phyloP scores from a whole-genome alignment of 2,329 filamentous ascomycete genomes.

The Geoglossum cookeanum region DNA sequence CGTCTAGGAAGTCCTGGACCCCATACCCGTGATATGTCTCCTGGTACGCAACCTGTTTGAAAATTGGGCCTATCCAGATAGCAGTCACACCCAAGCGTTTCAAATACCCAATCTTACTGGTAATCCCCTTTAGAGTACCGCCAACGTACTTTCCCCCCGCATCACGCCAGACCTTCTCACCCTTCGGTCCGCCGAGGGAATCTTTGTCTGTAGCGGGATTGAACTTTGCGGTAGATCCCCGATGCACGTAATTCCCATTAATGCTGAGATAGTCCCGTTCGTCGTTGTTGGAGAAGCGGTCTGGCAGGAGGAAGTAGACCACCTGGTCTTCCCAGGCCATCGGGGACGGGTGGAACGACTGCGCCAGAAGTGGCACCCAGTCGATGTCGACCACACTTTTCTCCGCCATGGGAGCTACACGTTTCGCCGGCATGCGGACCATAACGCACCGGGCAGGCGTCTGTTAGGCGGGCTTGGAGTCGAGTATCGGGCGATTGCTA shows the following conservation, averaged over 20 bases:
- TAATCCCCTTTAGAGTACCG: constrained; percentile 11
- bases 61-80: constrained; percentile 13
- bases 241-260: not conserved
- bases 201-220: constrained; percentile 5
- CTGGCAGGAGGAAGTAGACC: constrained; percentile 11
- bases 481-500: no score
- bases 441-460: not conserved
- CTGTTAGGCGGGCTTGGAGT: no score
- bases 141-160: constrained; percentile 9
- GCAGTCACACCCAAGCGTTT: constrained; percentile 11
- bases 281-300: constrained; percentile 11
- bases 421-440: not conserved
- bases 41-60: constrained; percentile 11
- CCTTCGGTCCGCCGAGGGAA: not conserved
- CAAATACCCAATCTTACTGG: constrained; percentile 12
- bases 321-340: constrained; percentile 12
- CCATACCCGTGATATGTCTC: constrained; percentile 13
- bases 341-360: constrained; percentile 9
- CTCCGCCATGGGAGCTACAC: not conserved
- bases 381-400: not conserved
- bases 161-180: constrained; percentile 7
- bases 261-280: constrained; percentile 6
- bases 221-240: constrained; percentile 1
- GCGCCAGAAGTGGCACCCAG: not conserved
- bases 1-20: constrained; percentile 12